Evolutionary conservation across 2,329 filamentous ascomycete species (phyloP), one percentile per base, ranked within the genome.

Genomic region (Ceratocystis huliohia): DNA sequence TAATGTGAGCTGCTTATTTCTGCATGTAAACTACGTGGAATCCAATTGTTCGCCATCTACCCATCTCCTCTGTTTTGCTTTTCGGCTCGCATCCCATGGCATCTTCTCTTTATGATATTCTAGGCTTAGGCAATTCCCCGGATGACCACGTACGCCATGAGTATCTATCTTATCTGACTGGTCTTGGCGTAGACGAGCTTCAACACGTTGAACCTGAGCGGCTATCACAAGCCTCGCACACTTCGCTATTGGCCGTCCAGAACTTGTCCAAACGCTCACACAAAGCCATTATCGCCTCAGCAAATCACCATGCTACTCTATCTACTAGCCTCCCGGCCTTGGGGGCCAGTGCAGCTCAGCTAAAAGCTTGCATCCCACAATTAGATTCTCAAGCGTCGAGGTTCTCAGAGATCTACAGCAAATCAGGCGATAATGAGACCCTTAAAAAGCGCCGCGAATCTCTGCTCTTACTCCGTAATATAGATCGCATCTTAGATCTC

Each of bases 261-360:
- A 84, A 85, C 0, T 84, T 97, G 63, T 93, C 92, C 6, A 96
- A 96, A 71, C 88, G 89, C 70, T 96, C 92, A 0, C 88, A 96
- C 75, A 89, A 88, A 73, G 82, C 87, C 20, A 86, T 97, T 70
- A 91, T 96, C 71, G 81, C 86, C 65, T 94, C 93, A 3, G 86
- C 89, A 25, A 83, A 85, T 70, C 87, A 89, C 71, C 86, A 97
- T 72, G 82, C 84, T n/a, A 85, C 85, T 8, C 81, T 97, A 6
- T 80, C 81, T 63, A 79, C 81, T n/a, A 83, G 86, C 0, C 79
- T 99, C n/a, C 89, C 91, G 0, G 75, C 78, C 15, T 78, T 97
- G 57, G 84, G 83, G 46, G 79, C 81, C 62, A 82, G 88, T 72
- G 84, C 88, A 3, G 79, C 80, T 48, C 82, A 87, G 56, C 78